Conservation (phyloP, 2,329 filamentous ascomycete species). For the Colletotrichum brevisporum region DNA sequence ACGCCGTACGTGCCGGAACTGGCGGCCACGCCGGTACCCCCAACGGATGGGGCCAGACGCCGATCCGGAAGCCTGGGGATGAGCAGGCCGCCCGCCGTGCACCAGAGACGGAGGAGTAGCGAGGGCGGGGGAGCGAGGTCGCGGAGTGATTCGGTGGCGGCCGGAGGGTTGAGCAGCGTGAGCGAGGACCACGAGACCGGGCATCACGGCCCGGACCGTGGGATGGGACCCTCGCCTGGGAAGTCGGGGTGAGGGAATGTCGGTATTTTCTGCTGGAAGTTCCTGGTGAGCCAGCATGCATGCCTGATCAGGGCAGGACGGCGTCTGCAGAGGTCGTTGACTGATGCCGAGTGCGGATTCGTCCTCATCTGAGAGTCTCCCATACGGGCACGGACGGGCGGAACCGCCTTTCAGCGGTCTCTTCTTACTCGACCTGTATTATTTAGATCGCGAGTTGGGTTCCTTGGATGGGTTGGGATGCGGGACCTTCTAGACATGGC, state of each 20-base stretch:
- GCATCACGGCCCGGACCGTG: slow-evolving; percentile 58
- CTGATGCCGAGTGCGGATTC: neutral
- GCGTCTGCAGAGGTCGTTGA: neutral
- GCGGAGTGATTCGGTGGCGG: slow-evolving; percentile 43
- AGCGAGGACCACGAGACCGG: slow-evolving; percentile 63
- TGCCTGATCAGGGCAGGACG: neutral
- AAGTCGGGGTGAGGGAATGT: slow-evolving; percentile 13
- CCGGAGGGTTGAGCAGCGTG: slow-evolving; percentile 49
- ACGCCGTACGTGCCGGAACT: slow-evolving; percentile 54
- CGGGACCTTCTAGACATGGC: neutral
- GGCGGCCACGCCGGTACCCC: slow-evolving; percentile 48
- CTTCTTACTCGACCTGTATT: neutral
- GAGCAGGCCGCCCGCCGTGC: slow-evolving; percentile 44
- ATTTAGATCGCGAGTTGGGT: neutral
- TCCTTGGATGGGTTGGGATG: neutral
- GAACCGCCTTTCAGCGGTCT: neutral
- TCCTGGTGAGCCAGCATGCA: neutral
- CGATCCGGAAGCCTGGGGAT: slow-evolving; percentile 45
- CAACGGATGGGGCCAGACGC: slow-evolving; percentile 44
- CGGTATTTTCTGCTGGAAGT: neutral
- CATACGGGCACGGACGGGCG: neutral
- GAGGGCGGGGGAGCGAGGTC: slow-evolving; percentile 42
- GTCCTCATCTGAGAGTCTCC: neutral
- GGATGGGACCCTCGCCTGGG: slow-evolving; percentile 58
- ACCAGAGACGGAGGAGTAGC: slow-evolving; percentile 47